Evolutionary conservation across 805 yeast genomes (phyloP).

Genomic region (Suhomyces emberorum): DNA sequence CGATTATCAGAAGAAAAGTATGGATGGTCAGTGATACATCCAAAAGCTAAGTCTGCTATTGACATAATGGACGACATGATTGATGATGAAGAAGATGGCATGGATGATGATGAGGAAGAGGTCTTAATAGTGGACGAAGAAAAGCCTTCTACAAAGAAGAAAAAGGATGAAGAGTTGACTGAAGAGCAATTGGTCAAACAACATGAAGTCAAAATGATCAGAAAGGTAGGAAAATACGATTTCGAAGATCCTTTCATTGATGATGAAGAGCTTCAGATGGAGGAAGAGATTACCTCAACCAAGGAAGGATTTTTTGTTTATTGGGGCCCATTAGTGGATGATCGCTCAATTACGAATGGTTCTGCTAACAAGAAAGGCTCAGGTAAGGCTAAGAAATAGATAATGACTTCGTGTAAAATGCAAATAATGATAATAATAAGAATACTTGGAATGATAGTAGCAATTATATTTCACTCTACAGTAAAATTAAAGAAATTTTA

Average conservation of each 20-base stretch:
- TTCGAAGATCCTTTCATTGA: constrained; percentile 93
- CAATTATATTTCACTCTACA: too few species aligned
- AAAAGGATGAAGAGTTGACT: constrained; percentile 23
- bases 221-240: constrained; percentile 89
- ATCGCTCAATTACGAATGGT: constrained; percentile 19
- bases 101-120: constrained; percentile 46
- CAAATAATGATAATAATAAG: not conserved
- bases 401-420: not conserved
- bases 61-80: constrained; percentile 48
- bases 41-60: constrained; percentile 57
- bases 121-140: constrained; percentile 14
- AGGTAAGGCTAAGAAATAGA: constrained; percentile 24
- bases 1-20: constrained; percentile 78
- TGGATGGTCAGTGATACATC: constrained; percentile 73
- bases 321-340: constrained; percentile 84
- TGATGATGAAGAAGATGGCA: constrained; percentile 50
- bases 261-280: constrained; percentile 88
- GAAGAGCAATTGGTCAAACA: constrained; percentile 44
- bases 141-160: constrained; percentile 20
- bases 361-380: constrained; percentile 20
- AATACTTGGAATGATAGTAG: not conserved
- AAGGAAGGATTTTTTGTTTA: constrained; percentile 95
- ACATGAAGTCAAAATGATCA: constrained; percentile 50
- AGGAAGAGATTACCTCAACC: constrained; percentile 88
- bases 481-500: too few species aligned